Conservation (phyloP, 2,329 filamentous ascomycete genomes). For the Fusarium anguioides region DNA sequence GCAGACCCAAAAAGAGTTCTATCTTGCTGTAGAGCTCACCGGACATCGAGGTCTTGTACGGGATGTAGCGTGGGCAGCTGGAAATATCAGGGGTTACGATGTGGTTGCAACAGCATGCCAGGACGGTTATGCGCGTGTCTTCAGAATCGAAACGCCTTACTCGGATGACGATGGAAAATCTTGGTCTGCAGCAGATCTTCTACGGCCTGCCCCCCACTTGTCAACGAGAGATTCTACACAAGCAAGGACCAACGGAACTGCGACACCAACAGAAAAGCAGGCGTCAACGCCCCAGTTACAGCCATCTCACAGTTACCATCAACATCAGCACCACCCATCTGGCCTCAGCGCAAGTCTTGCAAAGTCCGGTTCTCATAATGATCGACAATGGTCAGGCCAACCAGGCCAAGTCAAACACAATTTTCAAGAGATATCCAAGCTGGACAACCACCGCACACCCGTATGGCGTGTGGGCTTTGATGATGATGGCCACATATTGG, state of each 20-base stretch:
- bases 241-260: constrained; percentile 47
- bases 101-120: constrained; percentile 92
- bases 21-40: constrained; percentile 80
- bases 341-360: constrained; percentile 65
- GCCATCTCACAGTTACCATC: constrained; percentile 42
- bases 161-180: constrained; percentile 59
- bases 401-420: constrained; percentile 75
- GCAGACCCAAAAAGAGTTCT: constrained; percentile 79
- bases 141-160: constrained; percentile 75
- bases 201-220: constrained; percentile 49
- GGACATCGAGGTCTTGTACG: constrained; percentile 82
- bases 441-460: constrained; percentile 75
- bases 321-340: constrained; percentile 55
- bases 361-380: constrained; percentile 58
- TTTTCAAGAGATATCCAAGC: constrained; percentile 71
- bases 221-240: constrained; percentile 46
- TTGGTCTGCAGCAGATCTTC: constrained; percentile 61
- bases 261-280: constrained; percentile 33
- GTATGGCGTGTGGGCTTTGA: constrained; percentile 82
- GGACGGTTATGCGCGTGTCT: constrained; percentile 91
- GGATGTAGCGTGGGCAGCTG: constrained; percentile 92
- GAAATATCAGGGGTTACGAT: constrained; percentile 90
- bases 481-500: constrained; percentile 76
- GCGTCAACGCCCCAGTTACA: constrained; percentile 43
- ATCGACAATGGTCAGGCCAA: constrained; percentile 65